Evolutionary conservation across 78 protist species (phyloP).

Genomic region (Bodo saltans): DNA sequence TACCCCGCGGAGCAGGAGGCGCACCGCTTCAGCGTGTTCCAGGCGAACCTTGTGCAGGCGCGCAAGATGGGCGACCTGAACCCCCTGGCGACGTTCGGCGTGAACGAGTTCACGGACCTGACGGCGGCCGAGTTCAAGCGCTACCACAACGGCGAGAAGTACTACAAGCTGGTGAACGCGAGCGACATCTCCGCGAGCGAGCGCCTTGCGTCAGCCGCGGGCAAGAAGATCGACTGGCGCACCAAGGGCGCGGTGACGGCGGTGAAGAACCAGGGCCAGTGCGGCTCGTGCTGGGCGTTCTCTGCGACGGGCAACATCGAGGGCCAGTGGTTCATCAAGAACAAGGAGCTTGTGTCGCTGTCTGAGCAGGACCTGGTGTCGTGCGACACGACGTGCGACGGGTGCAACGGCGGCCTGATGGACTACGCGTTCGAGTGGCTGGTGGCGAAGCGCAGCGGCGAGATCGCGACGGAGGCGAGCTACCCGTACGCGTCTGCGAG

Average conservation of each 20-base stretch:
- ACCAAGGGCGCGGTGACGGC: constrained; percentile 18
- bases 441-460: too few relatives aligned
- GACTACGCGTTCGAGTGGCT: too few relatives aligned
- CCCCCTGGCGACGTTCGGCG: too few relatives aligned
- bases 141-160: neutral
- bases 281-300: constrained; percentile 72
- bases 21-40: too few relatives aligned
- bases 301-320: constrained; percentile 69
- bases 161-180: neutral
- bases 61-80: too few relatives aligned
- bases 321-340: neutral
- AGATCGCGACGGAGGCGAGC: constrained; percentile 1
- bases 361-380: constrained; percentile 4
- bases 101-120: constrained; percentile 21
- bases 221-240: constrained; percentile 25
- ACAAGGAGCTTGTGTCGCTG: neutral
- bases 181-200: neutral
- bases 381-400: too few relatives aligned
- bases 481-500: too few relatives aligned
- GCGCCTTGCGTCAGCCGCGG: neutral
- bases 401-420: too few relatives aligned
- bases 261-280: constrained; percentile 26
- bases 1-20: too few relatives aligned
- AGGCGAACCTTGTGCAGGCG: too few relatives aligned
- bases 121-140: constrained; percentile 13